Percentiles rank a stretch among this genome's conserved stretches.
Conservation (phyloP, 768 basidiomycete genomes). For the Trametes maxima region DNA sequence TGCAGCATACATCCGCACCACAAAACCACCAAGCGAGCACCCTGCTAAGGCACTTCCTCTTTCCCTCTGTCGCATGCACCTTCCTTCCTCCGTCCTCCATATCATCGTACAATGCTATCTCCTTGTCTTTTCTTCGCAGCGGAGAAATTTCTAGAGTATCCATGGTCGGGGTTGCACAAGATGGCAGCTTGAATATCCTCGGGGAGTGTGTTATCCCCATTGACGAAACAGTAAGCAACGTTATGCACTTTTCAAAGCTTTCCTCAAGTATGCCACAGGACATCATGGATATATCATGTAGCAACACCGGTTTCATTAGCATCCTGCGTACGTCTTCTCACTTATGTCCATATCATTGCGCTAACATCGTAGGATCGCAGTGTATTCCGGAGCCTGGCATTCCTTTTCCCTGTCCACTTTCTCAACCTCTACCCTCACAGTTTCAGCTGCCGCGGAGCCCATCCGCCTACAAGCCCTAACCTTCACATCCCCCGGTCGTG, state of each 20-base stretch:
- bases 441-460: slow-evolving; percentile 23
- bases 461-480: slow-evolving; percentile 25
- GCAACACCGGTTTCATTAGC: slow-evolving; percentile 33
- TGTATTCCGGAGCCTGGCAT: slow-evolving; percentile 26
- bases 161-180: slow-evolving; percentile 15
- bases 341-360: not conserved
- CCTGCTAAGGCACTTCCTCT: slow-evolving; percentile 33
- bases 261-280: slow-evolving; percentile 20
- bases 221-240: slow-evolving; percentile 17
- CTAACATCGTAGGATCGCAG: slow-evolving; percentile 11
- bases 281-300: slow-evolving; percentile 34
- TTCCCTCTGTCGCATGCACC: slow-evolving; percentile 24
- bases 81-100: slow-evolving; percentile 19
- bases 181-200: slow-evolving; percentile 2
- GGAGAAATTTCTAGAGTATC: slow-evolving; percentile 3
- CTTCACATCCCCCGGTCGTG: slow-evolving; percentile 23
- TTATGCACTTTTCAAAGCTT: not conserved
- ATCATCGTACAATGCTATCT: slow-evolving; percentile 20
- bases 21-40: slow-evolving; percentile 16
- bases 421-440: slow-evolving; percentile 11
- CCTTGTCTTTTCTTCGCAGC: slow-evolving; percentile 14
- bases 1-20: slow-evolving; percentile 26
- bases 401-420: slow-evolving; percentile 12
- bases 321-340: slow-evolving; percentile 32
- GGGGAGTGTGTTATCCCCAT: slow-evolving; percentile 20